Conservation (phyloP, 192 early-diverging fungal genomes). For the Coemansia furcata region DNA sequence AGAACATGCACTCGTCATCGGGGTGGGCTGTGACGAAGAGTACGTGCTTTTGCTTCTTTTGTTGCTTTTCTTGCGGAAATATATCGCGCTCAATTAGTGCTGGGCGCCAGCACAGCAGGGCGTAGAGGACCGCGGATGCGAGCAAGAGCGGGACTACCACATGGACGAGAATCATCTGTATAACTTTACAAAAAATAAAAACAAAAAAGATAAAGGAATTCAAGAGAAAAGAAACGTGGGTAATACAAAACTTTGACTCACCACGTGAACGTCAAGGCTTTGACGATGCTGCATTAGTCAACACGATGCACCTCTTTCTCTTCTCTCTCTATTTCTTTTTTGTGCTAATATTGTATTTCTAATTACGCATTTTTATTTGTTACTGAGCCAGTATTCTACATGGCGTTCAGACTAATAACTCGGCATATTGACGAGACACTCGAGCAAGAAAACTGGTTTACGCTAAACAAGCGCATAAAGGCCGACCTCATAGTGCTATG, state of each 20-base stretch:
- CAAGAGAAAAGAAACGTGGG: neutral
- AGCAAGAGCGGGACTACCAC: slow-evolving; percentile 35
- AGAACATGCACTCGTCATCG: slow-evolving; percentile 99
- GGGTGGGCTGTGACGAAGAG: slow-evolving; percentile 86
- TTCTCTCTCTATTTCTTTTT: neutral
- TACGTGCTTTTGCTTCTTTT: slow-evolving; percentile 43
- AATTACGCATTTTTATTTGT: neutral
- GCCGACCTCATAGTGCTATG: slow-evolving; percentile 72
- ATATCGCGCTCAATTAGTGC: slow-evolving; percentile 31
- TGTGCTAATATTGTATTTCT: neutral
- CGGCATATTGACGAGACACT: slow-evolving; percentile 60
- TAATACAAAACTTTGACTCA: neutral
- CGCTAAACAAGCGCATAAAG: slow-evolving; percentile 62
- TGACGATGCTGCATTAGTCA: neutral
- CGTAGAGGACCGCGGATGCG: slow-evolving; percentile 23
- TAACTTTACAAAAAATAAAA: neutral
- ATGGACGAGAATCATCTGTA: slow-evolving; percentile 38
- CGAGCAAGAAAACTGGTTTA: slow-evolving; percentile 57
- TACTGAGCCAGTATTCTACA: neutral
- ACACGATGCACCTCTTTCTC: neutral
- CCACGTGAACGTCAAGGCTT: neutral
- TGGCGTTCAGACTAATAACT: slow-evolving; percentile 57
- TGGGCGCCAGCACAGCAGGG: slow-evolving; percentile 31
- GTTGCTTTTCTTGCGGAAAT: slow-evolving; percentile 33
- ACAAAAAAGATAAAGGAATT: neutral